Base-by-base conservation (phyloP, 164 flowering plant genomes). In the Brasenia schreberi region DNA sequence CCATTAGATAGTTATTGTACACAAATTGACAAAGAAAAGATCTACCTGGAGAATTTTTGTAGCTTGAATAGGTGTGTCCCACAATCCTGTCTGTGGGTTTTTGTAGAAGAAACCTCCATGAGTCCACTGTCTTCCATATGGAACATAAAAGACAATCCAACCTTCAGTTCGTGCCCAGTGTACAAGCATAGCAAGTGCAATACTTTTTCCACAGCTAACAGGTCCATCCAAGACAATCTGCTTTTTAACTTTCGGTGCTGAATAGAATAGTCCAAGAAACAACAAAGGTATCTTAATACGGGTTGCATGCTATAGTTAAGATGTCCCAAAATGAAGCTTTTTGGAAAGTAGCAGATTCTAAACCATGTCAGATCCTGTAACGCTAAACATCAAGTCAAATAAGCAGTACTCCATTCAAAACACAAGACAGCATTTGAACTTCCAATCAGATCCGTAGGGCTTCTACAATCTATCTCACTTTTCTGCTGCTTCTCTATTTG, bases 121-220 rank as follows among this genome's bases (percentile, higher is more conserved):
- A 43, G 90, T 90, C 98, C 98, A 93, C 9, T 79, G 75, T 62
- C 74, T 77, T 27, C 92, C 98, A 65, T 70, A 75, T 12, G 96
- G 96, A 4, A 81, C 94, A 81, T 93, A 93, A 43, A 93, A 78
- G 59, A 93, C 98, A 61, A 93, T 73, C 98, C 98, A 93, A 66
- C 96, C 98, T 74, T 93, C 92, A 44, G 81, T 80, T 23, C 97
- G 94, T 63, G 98, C 98, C 98, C 98, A 93, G 14, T 90, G 85
- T 67, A 93, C 96, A 69, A 93, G 96, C 97, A 93, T 85, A 19
- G 97, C 83, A 56, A 93, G 91, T 0, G 87, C 81, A 68, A 86
- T 90, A 75, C 98, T 93, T 80, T 93, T 93, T 45, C 98, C 98
- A 81, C 88, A 83, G 68, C 87, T 84, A 66, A 77, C 81, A 62